A percentile compares a stretch with the other conserved stretches of the same genome.
phyloP scores from a whole-genome alignment of 169 alveolate genomes.

The Cryptosporidium parvum region DNA sequence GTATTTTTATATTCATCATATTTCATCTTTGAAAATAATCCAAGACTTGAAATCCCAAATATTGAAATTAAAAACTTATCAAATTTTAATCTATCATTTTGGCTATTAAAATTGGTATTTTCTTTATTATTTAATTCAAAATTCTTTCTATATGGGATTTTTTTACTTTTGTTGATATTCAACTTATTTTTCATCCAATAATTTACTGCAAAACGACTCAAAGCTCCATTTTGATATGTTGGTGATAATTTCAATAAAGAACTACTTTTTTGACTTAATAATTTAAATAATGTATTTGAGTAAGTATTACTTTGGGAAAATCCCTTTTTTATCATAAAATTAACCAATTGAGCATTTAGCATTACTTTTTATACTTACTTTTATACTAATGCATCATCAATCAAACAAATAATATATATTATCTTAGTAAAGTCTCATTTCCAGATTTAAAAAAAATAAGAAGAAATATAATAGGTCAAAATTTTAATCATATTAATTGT shows the following conservation, averaged over 20 bases:
- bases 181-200: background rate
- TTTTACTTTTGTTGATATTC: background rate
- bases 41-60: constrained; percentile 20
- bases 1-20: constrained; percentile 79
- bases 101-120: background rate
- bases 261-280: background rate
- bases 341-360: background rate
- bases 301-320: background rate
- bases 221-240: background rate
- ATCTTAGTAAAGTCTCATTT: background rate
- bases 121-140: background rate
- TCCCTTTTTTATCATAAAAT: background rate
- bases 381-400: background rate
- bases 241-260: background rate
- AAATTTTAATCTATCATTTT: background rate
- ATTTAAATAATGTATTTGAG: background rate
- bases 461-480: background rate
- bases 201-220: too few relatives aligned
- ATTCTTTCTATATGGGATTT: background rate
- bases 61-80: constrained; percentile 1
- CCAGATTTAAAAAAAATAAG: background rate
- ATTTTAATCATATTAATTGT: too few relatives aligned
- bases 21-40: background rate
- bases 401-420: background rate
- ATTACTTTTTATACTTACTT: background rate